Evolutionary conservation across 257 asterid species (phyloP), one percentile per base, ranked within the genome.

Genomic region (Solanum habrochaites): DNA sequence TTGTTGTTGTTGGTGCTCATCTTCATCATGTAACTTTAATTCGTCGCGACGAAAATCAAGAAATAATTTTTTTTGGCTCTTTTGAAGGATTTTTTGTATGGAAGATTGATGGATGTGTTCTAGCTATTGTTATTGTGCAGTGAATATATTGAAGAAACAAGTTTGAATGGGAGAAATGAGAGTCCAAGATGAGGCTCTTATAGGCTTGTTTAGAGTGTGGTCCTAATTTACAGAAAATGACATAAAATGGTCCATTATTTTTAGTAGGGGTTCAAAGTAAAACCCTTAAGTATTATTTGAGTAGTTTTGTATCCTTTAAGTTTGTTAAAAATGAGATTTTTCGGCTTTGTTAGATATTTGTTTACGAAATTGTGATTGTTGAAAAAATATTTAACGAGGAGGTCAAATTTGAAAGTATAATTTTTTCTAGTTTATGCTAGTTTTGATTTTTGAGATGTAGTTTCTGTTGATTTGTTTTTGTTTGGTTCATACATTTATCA

Each of bases 1-100:
- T 82, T 66, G 58, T 62, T 66, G 77, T 72, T 91, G 56, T 1
- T 37, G 37, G 83, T 88, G 77, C 83, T 88, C 91, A 92, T 91
- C 92, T 92, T 95, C 98, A 93, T 95, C 45, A 78, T 88, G n/a
- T 43, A 16, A 8, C 78, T 71, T 71, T 71, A 20, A 71, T 32
- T 70, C 8, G 4, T 75, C 10, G 25, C 9, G 14, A 16, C 25
- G 25, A 83, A 45, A 85, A n/a, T 15, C 15, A 70, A 60, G 49
- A 83, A 62, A 23, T 13, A 32, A 32, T 15, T 58, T 47, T 49
- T 49, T 11, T 35, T 35, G 39, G 39, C 39, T 37, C 39, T 37
- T 37, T 60, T 11, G 1, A 4, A n/a, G 69, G 27, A 60, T 8
- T 10, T 60, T 60, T 23, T 21, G 29, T 9, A 23, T 10, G 14